Conservation (phyloP, 495 filamentous ascomycete genomes). For the Aspergillus ostianus region DNA sequence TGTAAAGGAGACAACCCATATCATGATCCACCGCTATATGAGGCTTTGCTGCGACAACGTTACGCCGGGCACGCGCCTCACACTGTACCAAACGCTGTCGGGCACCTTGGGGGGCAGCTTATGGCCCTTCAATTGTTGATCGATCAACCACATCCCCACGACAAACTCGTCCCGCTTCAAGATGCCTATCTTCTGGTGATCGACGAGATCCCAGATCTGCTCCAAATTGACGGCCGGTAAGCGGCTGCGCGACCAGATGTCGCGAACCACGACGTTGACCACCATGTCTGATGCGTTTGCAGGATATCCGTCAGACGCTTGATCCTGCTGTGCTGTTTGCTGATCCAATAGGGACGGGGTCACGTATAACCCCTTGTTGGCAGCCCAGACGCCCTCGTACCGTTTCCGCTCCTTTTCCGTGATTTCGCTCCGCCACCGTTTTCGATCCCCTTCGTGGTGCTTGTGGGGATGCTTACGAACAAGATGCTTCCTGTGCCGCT, state of each 20-base stretch:
- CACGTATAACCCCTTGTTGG: slow-evolving; percentile 73
- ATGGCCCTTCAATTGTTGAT: slow-evolving; percentile 81
- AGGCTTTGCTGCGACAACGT: slow-evolving; percentile 18
- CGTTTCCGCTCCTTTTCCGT: slow-evolving; percentile 76
- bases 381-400: slow-evolving; percentile 98
- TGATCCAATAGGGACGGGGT: slow-evolving; percentile 10
- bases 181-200: slow-evolving; percentile 55
- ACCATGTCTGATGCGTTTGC: slow-evolving; percentile 53
- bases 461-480: slow-evolving; percentile 74
- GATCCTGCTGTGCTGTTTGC: background rate
- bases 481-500: slow-evolving; percentile 46
- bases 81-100: slow-evolving; percentile 86
- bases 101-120: slow-evolving; percentile 79
- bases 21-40: background rate
- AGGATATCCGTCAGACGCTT: slow-evolving; percentile 20
- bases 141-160: slow-evolving; percentile 93
- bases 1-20: background rate
- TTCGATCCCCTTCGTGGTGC: slow-evolving; percentile 83
- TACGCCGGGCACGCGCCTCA: slow-evolving; percentile 54
- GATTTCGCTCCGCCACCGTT: slow-evolving; percentile 77
- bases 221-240: slow-evolving; percentile 66
- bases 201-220: slow-evolving; percentile 85
- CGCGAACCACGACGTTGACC: slow-evolving; percentile 74
- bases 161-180: slow-evolving; percentile 83
- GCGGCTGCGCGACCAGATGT: slow-evolving; percentile 81